Evolutionary conservation across 371 early-diverging fungal species (phyloP), one percentile per base, ranked within the genome.

Genomic region (Blyttiomyces sp.): DNA sequence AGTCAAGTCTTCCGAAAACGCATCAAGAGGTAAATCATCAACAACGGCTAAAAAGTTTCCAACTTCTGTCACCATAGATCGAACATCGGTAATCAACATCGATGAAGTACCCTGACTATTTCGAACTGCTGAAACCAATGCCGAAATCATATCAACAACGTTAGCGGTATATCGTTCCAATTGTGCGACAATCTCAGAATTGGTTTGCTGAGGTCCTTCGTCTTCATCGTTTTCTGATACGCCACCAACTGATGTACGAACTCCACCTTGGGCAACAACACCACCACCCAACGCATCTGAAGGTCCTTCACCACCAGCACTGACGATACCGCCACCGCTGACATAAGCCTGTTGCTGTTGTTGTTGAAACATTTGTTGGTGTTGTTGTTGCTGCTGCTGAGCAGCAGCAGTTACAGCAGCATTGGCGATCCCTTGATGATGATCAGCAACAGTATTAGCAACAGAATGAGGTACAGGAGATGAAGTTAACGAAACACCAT

Each of bases 221-320:
- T 81, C 31, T 80, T 51, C 82, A 27, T 70, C 75, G 21, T 80
- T 76, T 36, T 77, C 77, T 23, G 86, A 67, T 9, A 69, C 73
- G 13, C 35, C 39, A 35, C 7, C 45, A 21, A 32, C 19, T 5
- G 57, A 23, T 23, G 9, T 46, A 9, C 21, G 46, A n/a, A n/a
- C n/a, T n/a, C n/a, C n/a, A n/a, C n/a, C n/a, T n/a, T n/a, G n/a
- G n/a, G n/a, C n/a, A n/a, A n/a, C n/a, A n/a, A n/a, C n/a, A n/a
- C n/a, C n/a, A n/a, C n/a, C n/a, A n/a, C n/a, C n/a, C n/a, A n/a
- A n/a, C n/a, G n/a, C n/a, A n/a, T n/a, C n/a, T n/a, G n/a, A n/a
- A n/a, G n/a, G n/a, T n/a, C n/a, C n/a, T n/a, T n/a, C n/a, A n/a
- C n/a, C n/a, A n/a, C n/a, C n/a, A n/a, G n/a, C n/a, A n/a, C n/a